These are phyloP conservation scores for Erodium chrysanthum DNA, from an alignment of 441 rosid species.

Conservation along the genomic window DNA sequence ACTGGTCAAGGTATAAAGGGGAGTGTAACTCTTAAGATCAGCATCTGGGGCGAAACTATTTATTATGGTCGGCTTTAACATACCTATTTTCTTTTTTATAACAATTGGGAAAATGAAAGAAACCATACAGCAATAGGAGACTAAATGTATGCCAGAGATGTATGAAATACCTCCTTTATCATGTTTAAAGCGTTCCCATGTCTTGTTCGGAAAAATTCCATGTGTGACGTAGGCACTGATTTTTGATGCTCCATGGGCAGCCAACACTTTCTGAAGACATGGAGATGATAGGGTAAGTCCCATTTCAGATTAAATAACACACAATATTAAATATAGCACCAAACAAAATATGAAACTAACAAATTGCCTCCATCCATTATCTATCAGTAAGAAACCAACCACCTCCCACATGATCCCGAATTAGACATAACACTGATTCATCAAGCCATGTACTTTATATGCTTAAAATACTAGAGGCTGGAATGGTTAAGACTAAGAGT, in stretches of 20 bases:
- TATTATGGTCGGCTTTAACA: neutral
- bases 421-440: neutral
- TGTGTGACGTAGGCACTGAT: constrained; percentile 95
- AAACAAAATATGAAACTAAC: neutral
- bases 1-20: neutral
- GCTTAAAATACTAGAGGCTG: too few species aligned
- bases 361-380: neutral
- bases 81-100: neutral
- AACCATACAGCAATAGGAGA: neutral
- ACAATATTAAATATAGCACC: neutral
- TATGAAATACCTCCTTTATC: constrained; percentile 60
- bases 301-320: neutral
- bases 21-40: neutral
- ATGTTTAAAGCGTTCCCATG: constrained; percentile 81
- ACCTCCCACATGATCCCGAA: neutral
- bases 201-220: constrained; percentile 77
- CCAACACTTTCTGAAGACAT: constrained; percentile 57
- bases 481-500: too few species aligned
- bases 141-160: constrained; percentile 10
- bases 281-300: neutral
- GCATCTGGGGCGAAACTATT: neutral
- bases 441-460: neutral
- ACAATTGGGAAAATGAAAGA: neutral
- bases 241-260: constrained; percentile 76
- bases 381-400: neutral